Evolutionary conservation across 164 flowering plant genomes (phyloP), one percentile per base, ranked within the genome.

Genomic region (Vitis riparia): DNA sequence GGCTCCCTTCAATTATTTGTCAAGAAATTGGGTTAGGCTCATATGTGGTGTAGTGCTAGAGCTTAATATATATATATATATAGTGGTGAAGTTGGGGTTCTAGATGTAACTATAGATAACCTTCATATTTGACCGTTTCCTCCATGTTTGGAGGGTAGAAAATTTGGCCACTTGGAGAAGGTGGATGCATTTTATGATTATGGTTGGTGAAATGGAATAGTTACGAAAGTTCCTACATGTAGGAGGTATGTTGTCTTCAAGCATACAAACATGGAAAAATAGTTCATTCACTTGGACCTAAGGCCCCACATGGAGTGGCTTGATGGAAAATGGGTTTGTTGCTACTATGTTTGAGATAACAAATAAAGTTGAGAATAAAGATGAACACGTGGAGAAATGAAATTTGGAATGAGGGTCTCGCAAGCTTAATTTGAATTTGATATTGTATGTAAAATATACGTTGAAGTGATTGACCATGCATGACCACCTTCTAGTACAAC

Each of bases 191-290:
- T 49, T 13, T 66, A 13, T 68, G 79, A 74, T 52, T 72, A n/a
- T 63, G 77, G 82, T 30, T 86, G 86, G 89, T 69, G 79, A 64
- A 71, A 75, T 63, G 89, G 89, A 12, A 68, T 80, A n/a, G 71
- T 86, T 63, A 79, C 82, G 5, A 80, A 71, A 72, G 63, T 76
- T 67, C 79, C 82, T 37, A 51, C 74, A 51, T 74, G 69, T 58
- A 73, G 62, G 57, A 74, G 68, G 60, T 84, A 80, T 51, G 58
- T 60, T 32, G 82, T 32, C 47, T 82, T 82, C 56, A 78, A 76
- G 78, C 67, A 71, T 29, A 49, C 64, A 15, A 80, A 63, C 3
- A 76, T 56, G 71, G 79, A 69, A 23, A 78, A 51, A 58, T 79
- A 77, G 59, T 47, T 82, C 8, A n/a, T 14, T 62, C 73, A 52